phyloP scores from a whole-genome alignment of 208 protist species.

The Angomonas deanei region DNA sequence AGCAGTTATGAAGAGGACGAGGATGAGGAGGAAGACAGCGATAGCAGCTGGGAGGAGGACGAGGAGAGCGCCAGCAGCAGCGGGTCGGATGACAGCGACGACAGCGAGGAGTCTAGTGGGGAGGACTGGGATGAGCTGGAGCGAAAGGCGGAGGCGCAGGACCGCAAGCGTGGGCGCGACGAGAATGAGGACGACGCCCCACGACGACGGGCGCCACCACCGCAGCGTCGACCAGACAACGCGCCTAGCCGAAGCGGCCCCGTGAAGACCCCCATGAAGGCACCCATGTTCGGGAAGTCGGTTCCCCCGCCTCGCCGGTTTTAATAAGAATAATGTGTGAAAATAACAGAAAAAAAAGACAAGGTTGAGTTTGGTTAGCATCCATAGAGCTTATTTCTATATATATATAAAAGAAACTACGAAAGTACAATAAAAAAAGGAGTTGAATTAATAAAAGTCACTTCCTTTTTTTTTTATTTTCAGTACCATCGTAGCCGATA shows the following conservation, averaged over 20 bases:
- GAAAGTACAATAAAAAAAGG: too few species aligned
- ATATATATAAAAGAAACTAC: neutral
- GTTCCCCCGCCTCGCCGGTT: neutral
- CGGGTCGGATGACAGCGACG: conserved; percentile 64
- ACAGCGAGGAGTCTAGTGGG: conserved; percentile 47
- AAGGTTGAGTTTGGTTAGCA: too few species aligned
- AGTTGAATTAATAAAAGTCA: too few species aligned
- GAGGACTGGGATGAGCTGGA: conserved; percentile 84
- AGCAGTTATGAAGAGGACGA: conserved; percentile 48
- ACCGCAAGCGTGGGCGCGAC: conserved; percentile 18
- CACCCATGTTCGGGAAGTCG: neutral
- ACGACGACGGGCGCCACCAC: neutral
- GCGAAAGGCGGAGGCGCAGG: conserved; percentile 65
- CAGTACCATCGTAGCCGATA: neutral
- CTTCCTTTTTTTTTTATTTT: neutral
- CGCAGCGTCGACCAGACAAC: neutral
- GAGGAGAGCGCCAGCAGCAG: conserved; percentile 70
- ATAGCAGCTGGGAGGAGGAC: conserved; percentile 51
- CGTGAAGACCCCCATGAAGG: neutral
- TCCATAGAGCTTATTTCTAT: too few species aligned
- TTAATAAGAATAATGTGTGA: neutral
- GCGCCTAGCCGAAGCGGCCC: neutral
- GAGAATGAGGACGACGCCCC: conserved; percentile 1
- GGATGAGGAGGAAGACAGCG: conserved; percentile 64
- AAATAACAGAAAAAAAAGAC: conserved; percentile 1